Conservation (phyloP, 1,284 basidiomycete species). For the Puccinia triticina region DNA sequence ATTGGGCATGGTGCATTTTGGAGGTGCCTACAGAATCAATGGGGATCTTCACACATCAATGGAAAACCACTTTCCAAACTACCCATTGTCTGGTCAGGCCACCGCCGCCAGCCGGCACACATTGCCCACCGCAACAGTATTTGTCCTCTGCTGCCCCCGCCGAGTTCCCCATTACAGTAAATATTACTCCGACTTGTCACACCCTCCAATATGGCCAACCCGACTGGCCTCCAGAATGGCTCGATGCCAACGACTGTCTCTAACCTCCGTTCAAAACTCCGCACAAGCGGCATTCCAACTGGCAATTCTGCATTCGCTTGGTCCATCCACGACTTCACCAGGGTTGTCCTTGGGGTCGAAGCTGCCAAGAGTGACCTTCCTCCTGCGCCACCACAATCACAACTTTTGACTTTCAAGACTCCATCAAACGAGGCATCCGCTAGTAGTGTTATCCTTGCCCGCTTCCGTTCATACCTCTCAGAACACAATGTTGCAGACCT, state of each 20-base stretch:
- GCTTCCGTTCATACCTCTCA: not conserved
- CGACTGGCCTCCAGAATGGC: not conserved
- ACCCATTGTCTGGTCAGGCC: too few species aligned
- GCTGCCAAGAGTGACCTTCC: constrained; percentile 6
- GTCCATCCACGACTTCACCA: not conserved
- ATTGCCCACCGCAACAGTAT: too few species aligned
- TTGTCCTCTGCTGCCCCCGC: too few species aligned
- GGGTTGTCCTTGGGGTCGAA: not conserved
- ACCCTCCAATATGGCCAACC: not conserved
- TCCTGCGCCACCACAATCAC: not conserved
- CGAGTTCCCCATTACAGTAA: too few species aligned
- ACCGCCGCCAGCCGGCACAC: too few species aligned
- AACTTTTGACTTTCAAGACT: not conserved
- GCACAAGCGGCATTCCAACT: not conserved
- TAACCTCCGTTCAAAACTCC: not conserved
- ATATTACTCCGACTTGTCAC: not conserved
- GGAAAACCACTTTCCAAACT: too few species aligned
- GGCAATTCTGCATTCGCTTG: not conserved
- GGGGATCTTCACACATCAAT: too few species aligned
- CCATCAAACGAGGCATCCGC: not conserved
- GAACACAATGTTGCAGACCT: not conserved
- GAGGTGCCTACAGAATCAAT: too few species aligned
- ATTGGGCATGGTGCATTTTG: too few species aligned
- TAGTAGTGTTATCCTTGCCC: not conserved
- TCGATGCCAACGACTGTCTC: not conserved